Evolutionary conservation across 1,284 basidiomycete species (phyloP), one percentile per base, ranked within the genome.

Genomic region (Coniferiporia weirii): DNA sequence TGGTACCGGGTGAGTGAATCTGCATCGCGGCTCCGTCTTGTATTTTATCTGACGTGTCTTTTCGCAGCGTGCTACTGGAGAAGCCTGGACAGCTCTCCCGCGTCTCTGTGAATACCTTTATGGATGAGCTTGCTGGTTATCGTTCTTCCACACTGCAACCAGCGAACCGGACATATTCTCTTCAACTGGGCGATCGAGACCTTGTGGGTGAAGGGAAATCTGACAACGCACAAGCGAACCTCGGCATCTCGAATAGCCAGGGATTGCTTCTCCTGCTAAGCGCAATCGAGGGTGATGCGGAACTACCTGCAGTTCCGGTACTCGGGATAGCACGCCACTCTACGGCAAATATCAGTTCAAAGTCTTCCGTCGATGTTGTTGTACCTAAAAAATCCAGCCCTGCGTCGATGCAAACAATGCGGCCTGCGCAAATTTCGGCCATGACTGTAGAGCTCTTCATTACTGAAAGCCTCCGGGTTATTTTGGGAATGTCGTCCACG

Each of bases 181-280:
- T 73, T 4, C 70, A 73, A 56, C 63, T 72, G 2, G 70, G 70
- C 22, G 63, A 68, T 4, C 70, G 68, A 70, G 68, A 64, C 27
- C 27, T 27, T 64, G 49, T 49, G 61, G 43, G 62, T 61, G 46
- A 54, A 9, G 19, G 38, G 13, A 17, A 57, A 10, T 20, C 56
- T n/a, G 20, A 17, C 54, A 40, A 50, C 10, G n/a, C 32, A 17
- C 12, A 35, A 19, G 46, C 19, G 15, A 22, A 44, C 4, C 15
- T 36, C 27, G 60, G 68, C 40, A 67, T 68, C 59, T 59, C 61
- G 7, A 63, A 69, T 52, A 58, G 60, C 3, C 67, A 69, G 32
- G 70, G 69, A 7, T 56, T 72, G 1, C 68, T 70, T 4, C 53
- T 70, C n/a, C 66, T 72, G 9, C 34, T 57, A 15, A 40, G 38